These are phyloP conservation scores for Beauveria medogensis DNA, from an alignment of 2,329 filamentous ascomycete species.

Conservation along the genomic window DNA sequence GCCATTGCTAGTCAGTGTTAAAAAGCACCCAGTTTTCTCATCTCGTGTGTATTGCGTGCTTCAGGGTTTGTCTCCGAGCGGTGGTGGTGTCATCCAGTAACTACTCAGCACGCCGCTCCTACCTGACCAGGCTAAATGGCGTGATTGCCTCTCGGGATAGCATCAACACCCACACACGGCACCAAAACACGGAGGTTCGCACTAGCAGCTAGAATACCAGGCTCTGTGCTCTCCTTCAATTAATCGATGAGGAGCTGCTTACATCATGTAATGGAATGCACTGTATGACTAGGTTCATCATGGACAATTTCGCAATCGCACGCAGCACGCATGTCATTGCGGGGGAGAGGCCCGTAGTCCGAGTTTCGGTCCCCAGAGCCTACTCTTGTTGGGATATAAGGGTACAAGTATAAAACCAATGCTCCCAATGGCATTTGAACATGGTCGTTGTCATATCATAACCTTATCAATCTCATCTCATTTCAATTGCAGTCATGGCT, in stretches of 20 bases:
- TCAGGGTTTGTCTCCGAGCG: background rate
- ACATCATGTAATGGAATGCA: background rate
- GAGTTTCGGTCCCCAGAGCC: background rate
- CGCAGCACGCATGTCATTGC: constrained; percentile 7
- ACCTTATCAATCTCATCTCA: background rate
- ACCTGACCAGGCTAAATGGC: background rate
- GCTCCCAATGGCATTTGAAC: background rate
- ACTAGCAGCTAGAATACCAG: background rate
- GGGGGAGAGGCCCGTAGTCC: background rate
- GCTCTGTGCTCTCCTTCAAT: background rate
- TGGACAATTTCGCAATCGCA: constrained; percentile 7
- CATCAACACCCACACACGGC: constrained; percentile 5
- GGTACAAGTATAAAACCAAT: background rate
- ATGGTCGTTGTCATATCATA: background rate
- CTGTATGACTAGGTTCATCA: background rate
- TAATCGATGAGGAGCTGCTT: background rate
- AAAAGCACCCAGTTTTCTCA: background rate
- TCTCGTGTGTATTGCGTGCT: constrained; percentile 4
- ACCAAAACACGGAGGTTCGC: background rate
- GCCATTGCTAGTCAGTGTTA: too few relatives aligned
- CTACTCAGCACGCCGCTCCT: background rate
- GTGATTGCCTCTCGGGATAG: constrained; percentile 9
- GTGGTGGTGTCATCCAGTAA: background rate
- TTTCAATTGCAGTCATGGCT: constrained; percentile 2
- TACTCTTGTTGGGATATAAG: background rate